Evolutionary conservation across 768 basidiomycete genomes (phyloP).

Genomic region (Mrakia frigida): DNA sequence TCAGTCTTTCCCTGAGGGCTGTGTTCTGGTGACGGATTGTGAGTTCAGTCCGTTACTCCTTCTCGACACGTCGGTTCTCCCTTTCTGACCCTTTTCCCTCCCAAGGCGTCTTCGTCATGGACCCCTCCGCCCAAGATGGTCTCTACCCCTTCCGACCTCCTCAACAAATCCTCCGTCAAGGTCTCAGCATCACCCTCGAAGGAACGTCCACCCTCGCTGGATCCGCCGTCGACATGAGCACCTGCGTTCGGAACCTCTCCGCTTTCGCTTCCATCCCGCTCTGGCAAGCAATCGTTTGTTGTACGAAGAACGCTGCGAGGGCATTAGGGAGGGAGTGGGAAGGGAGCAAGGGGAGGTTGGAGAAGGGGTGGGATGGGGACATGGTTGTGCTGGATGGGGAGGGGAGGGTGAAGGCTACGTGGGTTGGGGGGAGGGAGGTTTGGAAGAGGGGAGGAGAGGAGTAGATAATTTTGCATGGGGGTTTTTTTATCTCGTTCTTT

Average conservation of each 20-base stretch:
- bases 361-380: constrained; percentile 81
- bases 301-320: constrained; percentile 78
- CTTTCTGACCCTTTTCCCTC: constrained; percentile 5
- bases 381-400: constrained; percentile 66
- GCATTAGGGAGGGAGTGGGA: constrained; percentile 70
- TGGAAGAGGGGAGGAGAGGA: constrained; percentile 38
- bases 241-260: constrained; percentile 78
- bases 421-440: constrained; percentile 68
- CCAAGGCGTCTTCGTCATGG: constrained; percentile 75
- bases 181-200: constrained; percentile 71
- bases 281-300: constrained; percentile 76
- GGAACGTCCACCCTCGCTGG: constrained; percentile 85
- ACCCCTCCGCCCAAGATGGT: constrained; percentile 77
- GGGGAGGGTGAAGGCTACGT: constrained; percentile 64
- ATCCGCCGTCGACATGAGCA: constrained; percentile 51
- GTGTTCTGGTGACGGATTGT: constrained; percentile 88
- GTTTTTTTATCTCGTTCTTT: too few species aligned
- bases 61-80: neutral
- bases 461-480: too few species aligned
- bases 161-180: constrained; percentile 71
- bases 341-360: constrained; percentile 64
- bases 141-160: constrained; percentile 84
- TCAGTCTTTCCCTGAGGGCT: constrained; percentile 73
- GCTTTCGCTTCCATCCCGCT: constrained; percentile 77
- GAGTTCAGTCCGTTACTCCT: constrained; percentile 34